phyloP scores from a whole-genome alignment of 352 stramenopile species.

The Phytophthora tentaculata region DNA sequence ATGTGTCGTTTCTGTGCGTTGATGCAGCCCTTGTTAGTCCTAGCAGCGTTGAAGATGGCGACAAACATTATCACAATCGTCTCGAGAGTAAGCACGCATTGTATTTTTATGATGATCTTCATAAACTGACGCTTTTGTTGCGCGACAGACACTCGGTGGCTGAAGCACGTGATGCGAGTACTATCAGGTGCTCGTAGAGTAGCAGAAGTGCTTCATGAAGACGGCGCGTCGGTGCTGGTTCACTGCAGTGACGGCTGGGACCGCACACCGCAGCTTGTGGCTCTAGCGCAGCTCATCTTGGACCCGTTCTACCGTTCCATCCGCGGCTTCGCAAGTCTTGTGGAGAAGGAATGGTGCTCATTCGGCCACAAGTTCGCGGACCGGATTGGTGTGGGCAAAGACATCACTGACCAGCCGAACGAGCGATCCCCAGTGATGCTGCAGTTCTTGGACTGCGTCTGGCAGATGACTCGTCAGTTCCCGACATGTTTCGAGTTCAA shows the following conservation, averaged over 20 bases:
- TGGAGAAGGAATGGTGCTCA: conserved; percentile 90
- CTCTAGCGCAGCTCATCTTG: conserved; percentile 83
- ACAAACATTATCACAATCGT: conserved; percentile 89
- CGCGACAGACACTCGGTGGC: conserved; percentile 93
- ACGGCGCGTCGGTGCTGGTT: conserved; percentile 82
- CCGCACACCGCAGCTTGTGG: conserved; percentile 83
- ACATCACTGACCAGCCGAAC: conserved; percentile 80
- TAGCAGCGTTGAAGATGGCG: conserved; percentile 81
- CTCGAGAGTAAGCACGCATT: conserved; percentile 71
- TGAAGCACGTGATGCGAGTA: conserved; percentile 94
- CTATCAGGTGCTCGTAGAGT: conserved; percentile 73
- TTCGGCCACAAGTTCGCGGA: conserved; percentile 93
- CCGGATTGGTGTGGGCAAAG: conserved; percentile 81
- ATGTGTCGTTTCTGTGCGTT: conserved; percentile 10
- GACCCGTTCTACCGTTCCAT: conserved; percentile 90
- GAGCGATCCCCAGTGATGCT: conserved; percentile 88
- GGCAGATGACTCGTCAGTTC: conserved; percentile 90
- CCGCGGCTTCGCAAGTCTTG: conserved; percentile 78
- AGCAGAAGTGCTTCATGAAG: conserved; percentile 85
- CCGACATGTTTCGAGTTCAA: conserved; percentile 91
- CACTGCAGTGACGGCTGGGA: conserved; percentile 91
- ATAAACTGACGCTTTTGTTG: conserved; percentile 11
- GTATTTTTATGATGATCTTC: neutral
- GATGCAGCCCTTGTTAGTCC: conserved; percentile 75
- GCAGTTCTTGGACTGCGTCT: conserved; percentile 89